Base-by-base conservation (phyloP, 257 asterid species). In the Nemophila menziesii region DNA sequence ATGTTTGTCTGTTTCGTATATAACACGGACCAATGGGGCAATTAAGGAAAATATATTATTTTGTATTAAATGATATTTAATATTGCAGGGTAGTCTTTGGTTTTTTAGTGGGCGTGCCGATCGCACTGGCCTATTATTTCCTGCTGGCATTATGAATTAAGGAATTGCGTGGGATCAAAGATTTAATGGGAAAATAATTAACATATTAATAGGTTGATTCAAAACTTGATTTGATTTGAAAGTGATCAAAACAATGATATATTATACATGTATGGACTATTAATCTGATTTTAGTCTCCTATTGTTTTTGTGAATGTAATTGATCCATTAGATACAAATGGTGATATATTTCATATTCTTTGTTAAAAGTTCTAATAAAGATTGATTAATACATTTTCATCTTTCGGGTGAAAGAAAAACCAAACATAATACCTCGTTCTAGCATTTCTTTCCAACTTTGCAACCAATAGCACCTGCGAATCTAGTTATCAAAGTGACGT, bases 81-180 rank as follows among this genome's bases (percentile, higher is more conserved):
- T 39, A 12, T 53, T 58, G 39, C 34, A 86, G 96, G 93, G 79
- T 82, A 52, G 66, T 77, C 53, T 67, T 82, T 61, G 94, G 96
- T 22, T 54, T 82, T 81, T 65, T 82, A 48, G 49, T 86, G 13
- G 90, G 92, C 12, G 68, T 74, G 42, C 96, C 96, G 14, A 48
- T 76, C 17, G 78, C 84, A 43, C 49, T 86, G 58, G 82, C 78
- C 41, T 86, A 82, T 70, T 86, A 78, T 75, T 77, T 69, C 65
- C 66, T 82, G 49, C 56, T 79, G 73, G 77, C 70, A 17, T 54
- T 72, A 46, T 79, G 69, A 82, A 52, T 51, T 47, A 57, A 33
- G 36, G 49, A 43, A 34, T 22, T 16, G 20, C 33, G n/a, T n/a
- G n/a, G n/a, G n/a, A n/a, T n/a, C n/a, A n/a, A n/a, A n/a, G n/a